Base-by-base conservation (phyloP, 2,329 filamentous ascomycete species). In the Orbilia javanica region DNA sequence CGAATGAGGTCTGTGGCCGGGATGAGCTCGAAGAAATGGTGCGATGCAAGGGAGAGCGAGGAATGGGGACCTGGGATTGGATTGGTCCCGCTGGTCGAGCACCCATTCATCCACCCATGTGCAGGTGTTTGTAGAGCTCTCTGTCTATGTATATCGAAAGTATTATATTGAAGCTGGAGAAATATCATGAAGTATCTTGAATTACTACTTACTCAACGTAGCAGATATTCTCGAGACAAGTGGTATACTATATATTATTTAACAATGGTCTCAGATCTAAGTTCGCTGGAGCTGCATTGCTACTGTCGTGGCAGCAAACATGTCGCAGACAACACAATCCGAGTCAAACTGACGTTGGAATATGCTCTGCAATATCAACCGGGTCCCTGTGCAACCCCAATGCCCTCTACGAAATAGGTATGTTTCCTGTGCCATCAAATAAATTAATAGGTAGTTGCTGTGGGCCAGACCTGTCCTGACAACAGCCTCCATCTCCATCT, bases 341-440 rank as follows among this genome's bases (percentile, higher is more conserved):
- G n/a, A 20, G 42, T 20, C 42, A 44, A n/a, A 31, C 42, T 5
- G 69, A 73, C 48, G 60, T 73, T 73, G 69, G 64, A 73, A 73
- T 65, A 71, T 55, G 57, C 68, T 46, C 27, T 53, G 3, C 22
- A 27, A 25, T 53, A 18, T 36, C 52, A 36, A 57, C 52, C 7
- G 55, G 55, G 34, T 60, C 55, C 42, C 34, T 60, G 55, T 42
- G 55, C 55, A 27, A 65, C 39, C 39, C n/a, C 18, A 44, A 3
- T 1, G 5, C 39, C 39, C 5, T 13, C 34, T 36, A 36, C 8
- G 2, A 36, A 39, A 15, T n/a, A n/a, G n/a, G n/a, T n/a, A n/a
- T n/a, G n/a, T n/a, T n/a, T n/a, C n/a, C n/a, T n/a, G n/a, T n/a
- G n/a, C 36, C 1, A 15, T 15, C n/a, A 15, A 3, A 39, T 2